Evolutionary conservation across 345 rosid genomes (phyloP).

Genomic region (Trapa bicornis): DNA sequence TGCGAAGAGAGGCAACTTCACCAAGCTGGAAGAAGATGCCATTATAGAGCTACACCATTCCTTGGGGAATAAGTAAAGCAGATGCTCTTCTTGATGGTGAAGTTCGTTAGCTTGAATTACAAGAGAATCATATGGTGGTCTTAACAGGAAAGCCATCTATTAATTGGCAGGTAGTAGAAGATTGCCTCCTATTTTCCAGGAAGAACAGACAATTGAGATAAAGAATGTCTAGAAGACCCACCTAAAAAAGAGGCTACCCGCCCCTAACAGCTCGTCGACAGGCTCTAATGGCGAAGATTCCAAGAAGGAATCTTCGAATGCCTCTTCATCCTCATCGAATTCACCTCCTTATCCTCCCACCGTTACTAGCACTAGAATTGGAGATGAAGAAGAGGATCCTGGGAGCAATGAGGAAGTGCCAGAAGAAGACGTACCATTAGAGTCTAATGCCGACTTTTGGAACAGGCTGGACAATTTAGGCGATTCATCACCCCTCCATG

Average conservation of each 20-base stretch:
- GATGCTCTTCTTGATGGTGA: neutral
- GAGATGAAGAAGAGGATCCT: neutral
- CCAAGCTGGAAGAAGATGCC: constrained; percentile 55
- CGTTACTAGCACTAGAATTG: neutral
- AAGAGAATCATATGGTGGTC: no score
- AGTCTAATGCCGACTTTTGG: constrained; percentile 59
- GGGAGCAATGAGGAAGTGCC: neutral
- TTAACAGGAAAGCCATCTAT: neutral
- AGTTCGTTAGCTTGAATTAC: neutral
- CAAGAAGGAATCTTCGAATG: no score
- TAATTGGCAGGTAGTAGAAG: constrained; percentile 61
- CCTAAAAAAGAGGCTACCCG: constrained; percentile 57
- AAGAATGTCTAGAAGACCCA: constrained; percentile 88
- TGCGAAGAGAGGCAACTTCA: constrained; percentile 72
- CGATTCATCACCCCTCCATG: constrained; percentile 4
- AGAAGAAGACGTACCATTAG: constrained; percentile 12
- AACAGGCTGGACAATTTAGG: constrained; percentile 42
- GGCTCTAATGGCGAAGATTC: no score
- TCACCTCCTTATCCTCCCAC: constrained; percentile 4
- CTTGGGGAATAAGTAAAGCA: constrained; percentile 64
- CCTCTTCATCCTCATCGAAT: constrained; percentile 27
- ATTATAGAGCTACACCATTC: constrained; percentile 44
- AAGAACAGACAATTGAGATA: constrained; percentile 82
- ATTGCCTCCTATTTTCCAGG: constrained; percentile 74
- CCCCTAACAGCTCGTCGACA: constrained; percentile 7